These are phyloP conservation scores for Sugiyamaella qingdaonensis DNA, from an alignment of 805 yeast species.

Conservation along the genomic window DNA sequence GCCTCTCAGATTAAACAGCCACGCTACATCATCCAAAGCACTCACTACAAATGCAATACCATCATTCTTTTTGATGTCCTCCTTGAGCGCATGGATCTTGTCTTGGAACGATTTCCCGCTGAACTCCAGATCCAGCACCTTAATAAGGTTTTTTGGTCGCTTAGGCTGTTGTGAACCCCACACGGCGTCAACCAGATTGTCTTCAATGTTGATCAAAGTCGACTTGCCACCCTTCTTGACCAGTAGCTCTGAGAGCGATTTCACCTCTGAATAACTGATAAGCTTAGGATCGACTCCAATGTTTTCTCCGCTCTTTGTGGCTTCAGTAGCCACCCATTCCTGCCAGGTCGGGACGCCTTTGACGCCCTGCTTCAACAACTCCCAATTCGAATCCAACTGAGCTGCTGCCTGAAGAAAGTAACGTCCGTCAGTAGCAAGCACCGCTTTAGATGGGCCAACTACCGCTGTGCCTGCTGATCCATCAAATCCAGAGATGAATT, in stretches of 20 bases:
- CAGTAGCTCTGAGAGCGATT: conserved; percentile 26
- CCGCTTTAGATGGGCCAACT: conserved; percentile 67
- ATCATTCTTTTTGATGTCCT: conserved; percentile 27
- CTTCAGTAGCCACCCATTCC: conserved; percentile 63
- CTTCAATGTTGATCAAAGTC: conserved; percentile 41
- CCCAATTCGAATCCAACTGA: conserved; percentile 79
- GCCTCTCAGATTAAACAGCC: conserved; percentile 84
- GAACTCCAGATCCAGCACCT: conserved; percentile 47
- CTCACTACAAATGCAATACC: conserved; percentile 52
- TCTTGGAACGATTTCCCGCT: conserved; percentile 61
- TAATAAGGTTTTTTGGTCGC: conserved; percentile 48
- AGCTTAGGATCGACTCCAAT: conserved; percentile 84
- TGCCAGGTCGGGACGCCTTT: conserved; percentile 75
- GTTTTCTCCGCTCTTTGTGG: conserved; percentile 43
- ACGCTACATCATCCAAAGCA: conserved; percentile 86
- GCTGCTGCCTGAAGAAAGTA: conserved; percentile 87
- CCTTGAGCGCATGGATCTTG: conserved; percentile 48
- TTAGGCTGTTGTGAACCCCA: conserved; percentile 71
- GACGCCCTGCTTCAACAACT: conserved; percentile 70
- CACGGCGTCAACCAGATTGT: conserved; percentile 68
- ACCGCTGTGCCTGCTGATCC: conserved; percentile 94
- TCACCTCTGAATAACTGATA: conserved; percentile 45
- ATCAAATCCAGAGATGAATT: conserved; percentile 76
- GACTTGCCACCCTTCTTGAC: conserved; percentile 24
- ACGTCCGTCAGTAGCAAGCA: conserved; percentile 88